Conservation (phyloP, 306 rosid species). For the Glycine soja region DNA sequence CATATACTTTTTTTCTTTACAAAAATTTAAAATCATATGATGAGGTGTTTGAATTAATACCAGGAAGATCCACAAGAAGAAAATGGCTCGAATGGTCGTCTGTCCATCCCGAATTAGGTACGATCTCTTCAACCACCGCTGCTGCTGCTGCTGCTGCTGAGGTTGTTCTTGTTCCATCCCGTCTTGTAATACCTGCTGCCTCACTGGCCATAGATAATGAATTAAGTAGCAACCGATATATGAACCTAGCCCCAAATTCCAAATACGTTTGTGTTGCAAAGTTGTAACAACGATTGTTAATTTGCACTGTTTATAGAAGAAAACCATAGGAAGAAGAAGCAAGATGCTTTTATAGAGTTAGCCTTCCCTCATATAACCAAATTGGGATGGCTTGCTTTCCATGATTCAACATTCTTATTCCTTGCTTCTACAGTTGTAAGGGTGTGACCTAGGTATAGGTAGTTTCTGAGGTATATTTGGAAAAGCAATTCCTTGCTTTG, state of each 20-base stretch:
- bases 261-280: neutral
- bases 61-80: slow-evolving; percentile 67
- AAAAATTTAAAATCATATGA: too few relatives aligned
- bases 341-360: neutral
- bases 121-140: slow-evolving; percentile 42
- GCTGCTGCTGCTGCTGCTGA: too few relatives aligned
- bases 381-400: slow-evolving; percentile 40
- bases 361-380: neutral
- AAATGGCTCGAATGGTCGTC: slow-evolving; percentile 50
- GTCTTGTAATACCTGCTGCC: slow-evolving; percentile 26
- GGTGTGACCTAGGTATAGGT: neutral
- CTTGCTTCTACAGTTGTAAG: slow-evolving; percentile 43
- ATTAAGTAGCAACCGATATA: neutral
- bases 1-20: too few relatives aligned
- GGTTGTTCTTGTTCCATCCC: too few relatives aligned
- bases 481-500: slow-evolving; percentile 56
- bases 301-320: slow-evolving; percentile 1
- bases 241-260: neutral
- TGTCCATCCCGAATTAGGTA: slow-evolving; percentile 57
- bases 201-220: slow-evolving; percentile 50
- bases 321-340: neutral
- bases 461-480: slow-evolving; percentile 2
- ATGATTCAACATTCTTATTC: slow-evolving; percentile 53
- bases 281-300: neutral
- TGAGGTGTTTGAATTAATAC: too few relatives aligned